Percentiles rank a stretch among this genome's conserved stretches.
These are phyloP conservation scores for Coemansia sp. DNA, from an alignment of 192 early-diverging fungal species.

Conservation along the genomic window DNA sequence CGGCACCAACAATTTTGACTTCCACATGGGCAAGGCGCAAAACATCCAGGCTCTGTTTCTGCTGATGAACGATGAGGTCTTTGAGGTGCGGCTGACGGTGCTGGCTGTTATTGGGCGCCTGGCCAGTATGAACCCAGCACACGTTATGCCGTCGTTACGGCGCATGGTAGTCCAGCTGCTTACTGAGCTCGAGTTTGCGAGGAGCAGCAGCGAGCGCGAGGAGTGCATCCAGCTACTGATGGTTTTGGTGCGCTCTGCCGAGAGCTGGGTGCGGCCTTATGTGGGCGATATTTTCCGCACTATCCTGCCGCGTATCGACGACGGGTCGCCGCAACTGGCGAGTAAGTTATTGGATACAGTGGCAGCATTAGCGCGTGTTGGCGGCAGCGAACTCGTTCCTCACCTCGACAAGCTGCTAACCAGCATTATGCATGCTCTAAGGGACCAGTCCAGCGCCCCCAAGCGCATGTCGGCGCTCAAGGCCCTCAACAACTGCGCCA, in stretches of 20 bases:
- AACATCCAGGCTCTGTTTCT: constrained; percentile 87
- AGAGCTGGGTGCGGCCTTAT: constrained; percentile 85
- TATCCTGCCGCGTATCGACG: constrained; percentile 79
- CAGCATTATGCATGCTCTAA: constrained; percentile 84
- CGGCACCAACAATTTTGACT: constrained; percentile 75
- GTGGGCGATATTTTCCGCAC: constrained; percentile 86
- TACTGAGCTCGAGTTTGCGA: constrained; percentile 89
- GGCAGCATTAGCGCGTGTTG: constrained; percentile 74
- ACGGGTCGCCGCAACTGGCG: constrained; percentile 70
- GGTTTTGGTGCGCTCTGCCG: constrained; percentile 73
- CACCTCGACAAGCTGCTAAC: constrained; percentile 81
- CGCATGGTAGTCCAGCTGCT: constrained; percentile 85
- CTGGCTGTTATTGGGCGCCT: constrained; percentile 87
- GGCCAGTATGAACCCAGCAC: constrained; percentile 85
- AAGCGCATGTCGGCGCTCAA: constrained; percentile 88
- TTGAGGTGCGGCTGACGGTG: constrained; percentile 80
- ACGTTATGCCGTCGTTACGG: constrained; percentile 86
- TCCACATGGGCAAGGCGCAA: constrained; percentile 87
- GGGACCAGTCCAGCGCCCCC: constrained; percentile 79
- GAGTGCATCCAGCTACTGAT: constrained; percentile 65
- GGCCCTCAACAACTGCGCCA: constrained; percentile 82
- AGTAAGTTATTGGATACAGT: constrained; percentile 61
- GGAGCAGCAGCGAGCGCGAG: constrained; percentile 51
- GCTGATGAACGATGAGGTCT: constrained; percentile 89
- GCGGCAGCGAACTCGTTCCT: constrained; percentile 79